Base-by-base conservation (phyloP, 2,329 filamentous ascomycete genomes). In the Coniochaeta sp. region DNA sequence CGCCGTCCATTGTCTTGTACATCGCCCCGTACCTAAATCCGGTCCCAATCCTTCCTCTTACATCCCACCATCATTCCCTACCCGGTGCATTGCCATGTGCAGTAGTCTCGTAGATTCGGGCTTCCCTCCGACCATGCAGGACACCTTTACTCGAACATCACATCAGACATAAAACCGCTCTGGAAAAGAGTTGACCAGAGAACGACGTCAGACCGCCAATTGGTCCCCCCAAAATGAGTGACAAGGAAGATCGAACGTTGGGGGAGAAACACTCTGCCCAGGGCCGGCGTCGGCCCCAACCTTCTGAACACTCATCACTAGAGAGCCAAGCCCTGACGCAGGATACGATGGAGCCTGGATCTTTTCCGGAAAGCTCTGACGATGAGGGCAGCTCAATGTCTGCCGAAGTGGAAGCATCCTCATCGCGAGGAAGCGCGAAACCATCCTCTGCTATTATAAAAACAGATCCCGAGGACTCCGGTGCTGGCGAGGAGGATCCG, bases 401-500 rank as follows among this genome's bases (percentile, higher is more conserved):
- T 17, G 24, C 55, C 28, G 54, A 31, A 12, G n/a, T 3, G 34
- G 56, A 58, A 3, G 56, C 24, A 12, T 19, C 56, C 14, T 43
- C 38, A 22, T 36, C 36, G 19, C 22, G 38, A 17, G 54, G 54
- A n/a, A 44, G 56, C 22, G 34, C 38, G 11, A 44, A 31, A 11
- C 19, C 56, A 31, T 58, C 56, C 11, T 24, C 56, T 24, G 17
- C 54, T 22, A 12, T 22, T 14, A 38, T 56, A 8, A 56, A 56
- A 31, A 44, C 56, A 16, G 56, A 58, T 28, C 38, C 54, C 54
- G 54, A 36, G 54, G 54, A 56, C 34, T 56, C 54, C n/a, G 33
- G 54, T 6, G 47, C 47, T 7, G 54, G 54, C 31, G 63, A 43
- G 19, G 19, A 47, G 31, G 61, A 57, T 43, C 54, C 61, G 26